Evolutionary conservation across 306 rosid species (phyloP).

Genomic region (Cajanus cajan): DNA sequence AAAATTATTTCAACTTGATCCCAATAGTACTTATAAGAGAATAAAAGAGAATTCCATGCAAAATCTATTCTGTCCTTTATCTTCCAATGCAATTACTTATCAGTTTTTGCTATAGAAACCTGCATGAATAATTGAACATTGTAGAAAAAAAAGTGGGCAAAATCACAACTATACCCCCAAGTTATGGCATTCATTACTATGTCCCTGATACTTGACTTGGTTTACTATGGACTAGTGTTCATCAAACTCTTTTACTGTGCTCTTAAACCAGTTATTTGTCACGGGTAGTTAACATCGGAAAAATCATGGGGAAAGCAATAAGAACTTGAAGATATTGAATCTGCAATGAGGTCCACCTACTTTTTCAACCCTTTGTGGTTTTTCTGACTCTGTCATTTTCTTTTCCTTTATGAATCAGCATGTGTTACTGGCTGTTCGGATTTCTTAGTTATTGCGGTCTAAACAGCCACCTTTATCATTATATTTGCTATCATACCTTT

Average conservation of each 20-base stretch:
- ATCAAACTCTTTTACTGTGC: neutral
- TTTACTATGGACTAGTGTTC: neutral
- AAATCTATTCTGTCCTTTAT: neutral
- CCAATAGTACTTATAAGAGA: too few species aligned
- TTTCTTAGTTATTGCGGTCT: neutral
- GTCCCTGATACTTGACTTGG: neutral
- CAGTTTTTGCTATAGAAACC: conserved; percentile 22
- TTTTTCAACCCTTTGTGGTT: neutral
- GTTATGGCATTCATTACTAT: conserved; percentile 11
- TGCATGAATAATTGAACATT: neutral
- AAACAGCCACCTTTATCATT: neutral
- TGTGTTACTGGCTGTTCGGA: conserved; percentile 26
- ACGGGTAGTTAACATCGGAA: conserved; percentile 29
- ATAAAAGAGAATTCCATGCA: neutral
- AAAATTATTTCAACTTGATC: too few species aligned
- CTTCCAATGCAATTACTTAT: conserved; percentile 26
- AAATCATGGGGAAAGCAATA: conserved; percentile 20
- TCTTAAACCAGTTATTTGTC: conserved; percentile 8
- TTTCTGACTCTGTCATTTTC: neutral
- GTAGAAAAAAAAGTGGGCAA: conserved; percentile 14
- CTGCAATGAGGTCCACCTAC: conserved; percentile 31
- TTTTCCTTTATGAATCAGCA: neutral
- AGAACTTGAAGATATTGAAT: conserved; percentile 17
- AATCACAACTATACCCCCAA: conserved; percentile 17
- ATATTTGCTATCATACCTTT: conserved; percentile 17